phyloP scores from a whole-genome alignment of 176 grass and related monocot genomes.

The Stipa capillata region DNA sequence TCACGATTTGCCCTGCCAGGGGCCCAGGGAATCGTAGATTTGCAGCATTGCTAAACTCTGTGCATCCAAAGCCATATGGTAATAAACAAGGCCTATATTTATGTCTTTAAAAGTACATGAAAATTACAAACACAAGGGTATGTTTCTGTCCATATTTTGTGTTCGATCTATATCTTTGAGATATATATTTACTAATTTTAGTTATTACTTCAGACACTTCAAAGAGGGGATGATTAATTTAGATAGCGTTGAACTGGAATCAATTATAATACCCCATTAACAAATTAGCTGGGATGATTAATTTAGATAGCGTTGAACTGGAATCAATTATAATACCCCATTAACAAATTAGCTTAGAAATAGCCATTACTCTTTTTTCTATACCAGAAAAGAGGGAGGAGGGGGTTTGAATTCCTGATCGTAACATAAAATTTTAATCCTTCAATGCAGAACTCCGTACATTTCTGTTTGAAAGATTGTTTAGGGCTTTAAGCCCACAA shows the following conservation, averaged over 20 bases:
- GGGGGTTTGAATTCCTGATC: background rate
- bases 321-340: background rate
- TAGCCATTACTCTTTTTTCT: background rate
- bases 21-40: no score
- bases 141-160: background rate
- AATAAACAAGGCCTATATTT: background rate
- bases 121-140: background rate
- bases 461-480: background rate
- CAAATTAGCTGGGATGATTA: background rate
- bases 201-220: background rate
- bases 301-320: background rate
- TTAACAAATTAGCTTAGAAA: background rate
- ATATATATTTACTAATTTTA: no score
- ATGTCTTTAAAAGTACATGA: background rate
- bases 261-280: background rate
- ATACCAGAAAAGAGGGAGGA: background rate
- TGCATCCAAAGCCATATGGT: background rate
- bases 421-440: background rate
- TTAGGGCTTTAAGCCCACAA: background rate
- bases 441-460: background rate
- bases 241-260: background rate
- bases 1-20: background rate
- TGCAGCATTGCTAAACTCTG: no score
- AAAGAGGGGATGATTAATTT: background rate
- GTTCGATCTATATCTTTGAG: background rate